Percentiles rank a stretch among this genome's conserved stretches.
Conservation (phyloP, 2,329 filamentous ascomycete species). For the Aspergillus persii region DNA sequence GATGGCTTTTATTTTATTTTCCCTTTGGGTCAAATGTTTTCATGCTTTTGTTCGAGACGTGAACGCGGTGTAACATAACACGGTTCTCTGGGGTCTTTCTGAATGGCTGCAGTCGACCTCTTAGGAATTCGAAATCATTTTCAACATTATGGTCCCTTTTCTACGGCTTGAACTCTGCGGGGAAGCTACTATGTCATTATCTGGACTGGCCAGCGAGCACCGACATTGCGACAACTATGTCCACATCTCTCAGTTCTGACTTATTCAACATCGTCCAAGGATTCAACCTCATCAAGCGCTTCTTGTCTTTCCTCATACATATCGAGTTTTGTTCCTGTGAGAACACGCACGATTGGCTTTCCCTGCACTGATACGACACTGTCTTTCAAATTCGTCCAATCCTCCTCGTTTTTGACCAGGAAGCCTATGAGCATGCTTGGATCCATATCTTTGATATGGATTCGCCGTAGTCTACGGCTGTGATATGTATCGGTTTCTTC, state of each 20-base stretch:
- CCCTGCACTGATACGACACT: conserved; percentile 73
- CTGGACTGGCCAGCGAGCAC: too few species aligned
- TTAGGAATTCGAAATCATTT: conserved; percentile 36
- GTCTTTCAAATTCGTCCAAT: conserved; percentile 80
- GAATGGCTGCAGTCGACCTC: conserved; percentile 8
- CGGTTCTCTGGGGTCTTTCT: conserved; percentile 33
- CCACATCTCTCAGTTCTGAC: too few species aligned
- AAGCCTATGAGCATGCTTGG: conserved; percentile 98
- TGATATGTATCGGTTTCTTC: conserved; percentile 83
- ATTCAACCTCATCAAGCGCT: conserved; percentile 87
- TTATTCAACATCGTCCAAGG: conserved; percentile 67
- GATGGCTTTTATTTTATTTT: conserved; percentile 44
- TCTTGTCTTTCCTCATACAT: conserved; percentile 60
- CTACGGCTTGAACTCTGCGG: neutral
- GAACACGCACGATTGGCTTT: conserved; percentile 82
- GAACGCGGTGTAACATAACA: conserved; percentile 48
- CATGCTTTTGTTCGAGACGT: conserved; percentile 45
- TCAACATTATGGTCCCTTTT: conserved; percentile 6
- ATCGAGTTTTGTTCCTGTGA: conserved; percentile 61
- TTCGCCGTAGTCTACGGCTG: conserved; percentile 75
- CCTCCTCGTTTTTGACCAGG: conserved; percentile 74
- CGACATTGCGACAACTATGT: too few species aligned
- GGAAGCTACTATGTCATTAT: too few species aligned
- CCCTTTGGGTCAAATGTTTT: conserved; percentile 39
- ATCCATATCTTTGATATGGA: conserved; percentile 91